Conservation (phyloP, 305 asterid species). For the Lippia alba region DNA sequence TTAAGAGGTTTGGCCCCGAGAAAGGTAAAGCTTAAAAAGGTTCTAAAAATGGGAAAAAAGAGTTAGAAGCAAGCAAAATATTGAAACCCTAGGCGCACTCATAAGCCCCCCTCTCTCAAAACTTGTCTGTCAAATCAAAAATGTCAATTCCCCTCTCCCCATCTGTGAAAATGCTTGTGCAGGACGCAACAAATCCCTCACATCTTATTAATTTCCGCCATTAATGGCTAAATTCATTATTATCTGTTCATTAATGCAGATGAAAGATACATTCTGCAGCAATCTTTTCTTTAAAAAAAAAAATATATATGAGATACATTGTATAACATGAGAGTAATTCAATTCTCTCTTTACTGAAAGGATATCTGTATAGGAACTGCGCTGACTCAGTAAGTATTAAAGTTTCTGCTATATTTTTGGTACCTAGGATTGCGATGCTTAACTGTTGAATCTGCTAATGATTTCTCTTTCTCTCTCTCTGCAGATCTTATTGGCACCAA, state of each 20-base stretch:
- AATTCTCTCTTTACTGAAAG: constrained; percentile 6
- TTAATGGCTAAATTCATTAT: background rate
- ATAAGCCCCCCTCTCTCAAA: background rate
- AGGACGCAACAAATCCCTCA: constrained; percentile 46
- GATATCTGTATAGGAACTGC: constrained; percentile 36
- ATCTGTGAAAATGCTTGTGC: constrained; percentile 35
- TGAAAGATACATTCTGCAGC: too few species aligned
- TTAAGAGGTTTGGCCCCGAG: constrained; percentile 28
- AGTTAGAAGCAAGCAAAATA: constrained; percentile 36
- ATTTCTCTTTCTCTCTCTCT: background rate
- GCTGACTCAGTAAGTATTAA: constrained; percentile 32
- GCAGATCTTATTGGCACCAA: constrained; percentile 35
- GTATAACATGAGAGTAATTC: constrained; percentile 29
- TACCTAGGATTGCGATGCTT: constrained; percentile 47
- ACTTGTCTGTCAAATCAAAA: constrained; percentile 31
- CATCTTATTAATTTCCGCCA: constrained; percentile 27
- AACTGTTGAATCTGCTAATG: constrained; percentile 31
- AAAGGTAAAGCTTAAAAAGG: constrained; percentile 35
- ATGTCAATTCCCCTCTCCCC: constrained; percentile 40
- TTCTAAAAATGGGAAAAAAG: constrained; percentile 32
- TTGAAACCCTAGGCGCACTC: constrained; percentile 40
- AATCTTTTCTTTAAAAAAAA: too few species aligned
- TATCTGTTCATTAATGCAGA: background rate
- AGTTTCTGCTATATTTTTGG: constrained; percentile 30
- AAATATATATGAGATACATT: constrained; percentile 23